Conservation (phyloP, 208 protist species). For the Entamoeba histolytica region DNA sequence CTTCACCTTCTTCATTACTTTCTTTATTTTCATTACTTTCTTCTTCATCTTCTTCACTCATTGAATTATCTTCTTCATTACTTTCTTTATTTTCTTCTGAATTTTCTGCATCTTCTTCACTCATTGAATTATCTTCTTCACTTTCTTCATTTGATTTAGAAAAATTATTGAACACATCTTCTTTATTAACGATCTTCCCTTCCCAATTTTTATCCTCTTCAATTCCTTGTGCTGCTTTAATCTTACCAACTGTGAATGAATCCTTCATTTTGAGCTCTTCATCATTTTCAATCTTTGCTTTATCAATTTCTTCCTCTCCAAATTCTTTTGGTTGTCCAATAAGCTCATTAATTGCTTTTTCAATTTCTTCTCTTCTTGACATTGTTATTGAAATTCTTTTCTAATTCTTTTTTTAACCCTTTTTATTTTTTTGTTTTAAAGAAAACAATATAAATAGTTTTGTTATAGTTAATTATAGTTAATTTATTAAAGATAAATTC, state of each 20-base stretch:
- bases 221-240: neutral
- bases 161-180: neutral
- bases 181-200: neutral
- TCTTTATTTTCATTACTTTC: neutral
- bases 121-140: neutral
- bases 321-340: neutral
- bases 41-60: neutral
- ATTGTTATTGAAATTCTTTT: neutral
- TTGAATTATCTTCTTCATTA: neutral
- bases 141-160: neutral
- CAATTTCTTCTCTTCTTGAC: neutral
- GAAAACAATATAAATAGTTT: too few relatives aligned
- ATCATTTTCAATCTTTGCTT: neutral
- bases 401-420: too few relatives aligned
- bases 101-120: neutral
- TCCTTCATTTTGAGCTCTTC: neutral
- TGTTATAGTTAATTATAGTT: neutral
- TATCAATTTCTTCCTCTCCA: neutral
- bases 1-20: neutral
- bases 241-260: neutral
- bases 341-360: neutral
- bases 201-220: neutral
- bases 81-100: neutral
- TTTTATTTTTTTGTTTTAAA: too few relatives aligned
- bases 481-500: neutral